Percentiles rank a stretch among this genome's conserved stretches.
Conservation (phyloP, 73 alveolate species). For the Paramecium sexaurelia region DNA sequence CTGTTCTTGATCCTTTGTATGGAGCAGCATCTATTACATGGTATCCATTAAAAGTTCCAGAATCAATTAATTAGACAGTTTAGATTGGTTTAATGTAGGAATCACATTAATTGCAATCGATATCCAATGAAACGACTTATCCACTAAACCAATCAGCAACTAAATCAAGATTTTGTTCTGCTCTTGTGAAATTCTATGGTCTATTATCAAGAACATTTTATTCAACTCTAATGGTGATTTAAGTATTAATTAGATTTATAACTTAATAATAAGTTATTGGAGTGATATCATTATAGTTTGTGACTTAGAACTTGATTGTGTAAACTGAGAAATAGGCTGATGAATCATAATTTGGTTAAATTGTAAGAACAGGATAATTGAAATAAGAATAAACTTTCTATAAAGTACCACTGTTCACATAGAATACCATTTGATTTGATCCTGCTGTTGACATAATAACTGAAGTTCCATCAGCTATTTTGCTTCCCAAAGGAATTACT, state of each 20-base stretch:
- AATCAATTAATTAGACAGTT: background rate
- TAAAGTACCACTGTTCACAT: conserved; percentile 6
- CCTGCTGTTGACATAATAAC: conserved; percentile 19
- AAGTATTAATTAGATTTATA: background rate
- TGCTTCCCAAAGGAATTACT: background rate
- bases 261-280: background rate
- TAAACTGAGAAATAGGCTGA: background rate
- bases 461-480: background rate
- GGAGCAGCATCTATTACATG: background rate
- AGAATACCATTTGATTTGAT: background rate
- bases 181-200: background rate
- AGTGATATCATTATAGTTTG: background rate
- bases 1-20: background rate
- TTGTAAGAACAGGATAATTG: background rate
- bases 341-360: conserved; percentile 26
- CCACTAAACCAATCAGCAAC: background rate
- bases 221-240: background rate
- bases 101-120: conserved; percentile 44
- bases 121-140: background rate
- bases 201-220: background rate
- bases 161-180: background rate
- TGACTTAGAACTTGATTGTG: conserved; percentile 4
- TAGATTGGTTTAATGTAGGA: background rate
- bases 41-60: background rate
- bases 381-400: conserved; percentile 21